A percentile compares a stretch with the other conserved stretches of the same genome.
Conservation (phyloP, 805 yeast species). For the Starmerella bacillaris region DNA sequence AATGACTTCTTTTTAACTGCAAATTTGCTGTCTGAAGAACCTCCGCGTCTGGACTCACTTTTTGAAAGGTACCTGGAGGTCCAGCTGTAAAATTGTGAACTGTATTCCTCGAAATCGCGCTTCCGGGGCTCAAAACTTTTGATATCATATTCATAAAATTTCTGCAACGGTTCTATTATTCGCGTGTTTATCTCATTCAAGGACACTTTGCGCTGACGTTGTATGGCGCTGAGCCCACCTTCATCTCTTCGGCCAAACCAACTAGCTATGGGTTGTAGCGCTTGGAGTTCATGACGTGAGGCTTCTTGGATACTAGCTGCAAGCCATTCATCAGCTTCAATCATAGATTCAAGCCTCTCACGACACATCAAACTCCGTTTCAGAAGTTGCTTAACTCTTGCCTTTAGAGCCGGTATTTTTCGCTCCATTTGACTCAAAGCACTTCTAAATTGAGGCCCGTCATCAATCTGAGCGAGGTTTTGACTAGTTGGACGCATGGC, state of each 20-base stretch:
- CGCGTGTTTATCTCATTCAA: slow-evolving; percentile 20
- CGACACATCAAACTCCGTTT: slow-evolving; percentile 22
- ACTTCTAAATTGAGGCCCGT: slow-evolving; percentile 30
- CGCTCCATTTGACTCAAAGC: slow-evolving; percentile 26
- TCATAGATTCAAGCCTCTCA: slow-evolving; percentile 21
- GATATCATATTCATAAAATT: slow-evolving; percentile 27
- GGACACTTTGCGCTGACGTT: slow-evolving; percentile 14
- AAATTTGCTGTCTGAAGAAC: slow-evolving; percentile 25
- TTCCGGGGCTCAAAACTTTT: slow-evolving; percentile 26
- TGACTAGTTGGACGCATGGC: slow-evolving; percentile 20
- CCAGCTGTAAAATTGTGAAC: slow-evolving; percentile 29
- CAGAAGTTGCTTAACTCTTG: slow-evolving; percentile 23
- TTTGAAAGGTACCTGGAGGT: slow-evolving; percentile 27
- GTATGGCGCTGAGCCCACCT: slow-evolving; percentile 18
- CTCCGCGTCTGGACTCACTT: slow-evolving; percentile 12
- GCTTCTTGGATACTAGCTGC: slow-evolving; percentile 21
- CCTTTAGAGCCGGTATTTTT: slow-evolving; percentile 22
- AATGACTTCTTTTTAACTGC: slow-evolving; percentile 25
- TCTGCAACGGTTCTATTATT: slow-evolving; percentile 25
- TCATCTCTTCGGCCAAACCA: slow-evolving; percentile 15
- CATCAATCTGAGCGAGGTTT: slow-evolving; percentile 25
- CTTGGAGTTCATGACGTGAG: slow-evolving; percentile 20
- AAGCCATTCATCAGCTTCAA: slow-evolving; percentile 23
- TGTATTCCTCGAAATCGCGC: slow-evolving; percentile 30
- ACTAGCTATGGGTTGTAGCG: slow-evolving; percentile 21